Evolutionary conservation across 176 grass and related monocot genomes (phyloP).

Genomic region (Zoysia pacifica): DNA sequence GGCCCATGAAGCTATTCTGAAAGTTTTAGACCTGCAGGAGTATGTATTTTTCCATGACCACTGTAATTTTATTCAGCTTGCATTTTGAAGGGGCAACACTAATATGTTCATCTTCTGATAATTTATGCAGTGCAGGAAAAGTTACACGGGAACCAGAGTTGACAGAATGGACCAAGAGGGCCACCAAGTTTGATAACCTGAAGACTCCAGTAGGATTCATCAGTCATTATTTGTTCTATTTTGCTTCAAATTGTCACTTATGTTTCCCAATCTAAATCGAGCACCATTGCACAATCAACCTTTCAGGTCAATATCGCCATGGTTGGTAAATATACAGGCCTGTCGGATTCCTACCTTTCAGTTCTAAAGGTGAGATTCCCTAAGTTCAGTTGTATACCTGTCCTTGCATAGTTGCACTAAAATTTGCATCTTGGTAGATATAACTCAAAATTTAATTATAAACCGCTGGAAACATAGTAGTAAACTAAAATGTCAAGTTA

Average conservation of each 20-base stretch:
- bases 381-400: constrained; percentile 10
- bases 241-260: neutral
- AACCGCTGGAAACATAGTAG: neutral
- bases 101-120: neutral
- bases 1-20: constrained; percentile 93
- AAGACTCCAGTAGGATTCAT: constrained; percentile 54
- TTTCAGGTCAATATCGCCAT: constrained; percentile 87
- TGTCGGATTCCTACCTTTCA: constrained; percentile 89
- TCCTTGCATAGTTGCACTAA: constrained; percentile 14
- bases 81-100: constrained; percentile 26
- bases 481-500: neutral
- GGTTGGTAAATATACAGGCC: constrained; percentile 85
- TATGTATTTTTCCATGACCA: constrained; percentile 38
- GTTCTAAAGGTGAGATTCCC: constrained; percentile 71
- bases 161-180: constrained; percentile 70
- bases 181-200: constrained; percentile 71
- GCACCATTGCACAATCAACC: constrained; percentile 23
- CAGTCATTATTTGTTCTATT: constrained; percentile 7
- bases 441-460: constrained; percentile 1
- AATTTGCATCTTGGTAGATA: constrained; percentile 13
- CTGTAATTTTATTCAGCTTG: constrained; percentile 15
- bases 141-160: constrained; percentile 53
- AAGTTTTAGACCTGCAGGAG: constrained; percentile 81
- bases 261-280: constrained; percentile 11
- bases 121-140: constrained; percentile 48